Base-by-base conservation (phyloP, 176 grass and related monocot species). In the Rhipidocladum racemiflorum region DNA sequence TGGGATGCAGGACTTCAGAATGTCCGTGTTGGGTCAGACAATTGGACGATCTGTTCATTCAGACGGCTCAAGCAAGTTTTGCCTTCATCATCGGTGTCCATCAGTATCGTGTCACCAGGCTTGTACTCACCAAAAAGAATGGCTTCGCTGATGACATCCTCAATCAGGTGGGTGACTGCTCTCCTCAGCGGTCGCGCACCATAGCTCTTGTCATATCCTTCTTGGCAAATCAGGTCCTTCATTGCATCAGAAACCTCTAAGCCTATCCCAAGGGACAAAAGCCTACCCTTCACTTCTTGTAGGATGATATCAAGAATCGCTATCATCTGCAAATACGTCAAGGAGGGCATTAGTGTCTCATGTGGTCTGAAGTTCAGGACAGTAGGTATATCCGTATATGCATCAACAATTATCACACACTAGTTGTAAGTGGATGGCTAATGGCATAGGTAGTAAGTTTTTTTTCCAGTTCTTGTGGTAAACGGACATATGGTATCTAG, bases 271-370 rank as follows among this genome's bases (percentile, higher is more conserved):
- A 89, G 80, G 79, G 89, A 75, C 36, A 86, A 78, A 50, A 99
- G 63, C 82, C 91, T 91, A 24, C 85, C 82, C 83, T 99, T 96
- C 77, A 99, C 89, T 85, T 99, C 92, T 65, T 87, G 56, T 30
- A 99, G 63, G 89, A 99, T 95, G 79, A 99, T 91, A 79, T 91
- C 89, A 25, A 99, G 85, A 78, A 99, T 93, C 9, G 85, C 89
- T 29, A 95, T 56, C 97, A 99, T 93, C 97, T 99, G 89, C 68
- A 87, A 62, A 68, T 39, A 36, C 8, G 38, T 39, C 38, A 39
- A 39, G 38, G 38, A 39, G 38, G 24, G n/a, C 10, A 32, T 83
- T 60, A 83, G 51, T 55, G 45, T 68, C 68, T 67, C 27, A 59
- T 84, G 24, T n/a, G 24, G 28, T 75, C 43, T 27, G 5, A 67